Conservation (phyloP, 768 basidiomycete genomes). For the Mycena indigotica region DNA sequence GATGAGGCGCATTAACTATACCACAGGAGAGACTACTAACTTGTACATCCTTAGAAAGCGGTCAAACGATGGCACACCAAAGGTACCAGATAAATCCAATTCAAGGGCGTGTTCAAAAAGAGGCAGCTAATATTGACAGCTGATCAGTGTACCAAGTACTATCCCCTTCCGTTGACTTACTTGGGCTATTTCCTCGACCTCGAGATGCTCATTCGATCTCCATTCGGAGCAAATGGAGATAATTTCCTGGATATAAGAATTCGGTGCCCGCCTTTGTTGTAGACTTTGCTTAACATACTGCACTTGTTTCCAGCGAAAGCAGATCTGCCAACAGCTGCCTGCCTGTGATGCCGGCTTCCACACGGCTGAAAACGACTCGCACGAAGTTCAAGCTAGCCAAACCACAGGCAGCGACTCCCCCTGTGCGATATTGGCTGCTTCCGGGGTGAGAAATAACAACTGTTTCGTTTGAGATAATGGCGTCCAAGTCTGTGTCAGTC, state of each 20-base stretch:
- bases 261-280: too few relatives aligned
- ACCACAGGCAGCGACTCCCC: neutral
- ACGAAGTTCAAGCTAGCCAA: neutral
- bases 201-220: neutral
- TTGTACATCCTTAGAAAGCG: slow-evolving; percentile 39
- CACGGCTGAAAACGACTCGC: neutral
- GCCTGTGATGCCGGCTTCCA: neutral
- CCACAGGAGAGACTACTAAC: slow-evolving; percentile 28
- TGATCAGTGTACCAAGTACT: too few relatives aligned
- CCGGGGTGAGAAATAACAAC: neutral
- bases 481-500: too few relatives aligned
- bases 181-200: neutral
- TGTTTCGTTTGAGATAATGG: neutral
- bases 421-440: neutral
- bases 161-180: neutral
- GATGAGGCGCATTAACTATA: too few relatives aligned
- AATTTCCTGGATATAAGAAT: neutral
- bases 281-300: neutral
- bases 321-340: neutral
- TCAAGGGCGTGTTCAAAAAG: slow-evolving; percentile 47
- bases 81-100: slow-evolving; percentile 35
- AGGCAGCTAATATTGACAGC: too few relatives aligned
- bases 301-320: neutral
- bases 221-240: neutral
- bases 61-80: slow-evolving; percentile 37